Evolutionary conservation across 495 filamentous ascomycete genomes (phyloP), one percentile per base, ranked within the genome.

Genomic region (Parachaetomium inaequale): DNA sequence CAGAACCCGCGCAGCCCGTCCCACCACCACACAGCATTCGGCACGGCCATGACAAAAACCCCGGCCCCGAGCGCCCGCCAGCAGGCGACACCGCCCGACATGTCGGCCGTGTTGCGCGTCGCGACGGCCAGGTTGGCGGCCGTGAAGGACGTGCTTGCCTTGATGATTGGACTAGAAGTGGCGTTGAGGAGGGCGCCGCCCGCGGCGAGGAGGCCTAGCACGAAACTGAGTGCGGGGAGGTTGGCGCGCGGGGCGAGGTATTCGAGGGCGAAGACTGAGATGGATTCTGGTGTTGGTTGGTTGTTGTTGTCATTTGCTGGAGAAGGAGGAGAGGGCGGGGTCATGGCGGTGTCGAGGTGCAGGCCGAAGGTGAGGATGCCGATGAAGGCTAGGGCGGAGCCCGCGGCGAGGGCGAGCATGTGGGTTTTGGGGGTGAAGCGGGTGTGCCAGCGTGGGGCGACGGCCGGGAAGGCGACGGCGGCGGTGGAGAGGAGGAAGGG

Each of bases 321-420:
- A 28, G 40, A 4, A n/a, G 17, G 8, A n/a, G 40, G 12, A 43
- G 40, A n/a, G 1, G 73, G 65, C 34, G 63, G 66, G n/a, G 68
- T 66, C 73, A 79, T 75, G 55, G 72, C 65, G 5, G 59, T 68
- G 36, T 69, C 58, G 40, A 75, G 65, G 52, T 81, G 74, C 7
- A 80, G 63, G 2, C 78, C 77, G 36, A 80, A 76, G 11, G 71
- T 67, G 11, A 78, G 65, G 52, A 76, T 65, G 21, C 76, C 78
- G 29, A 72, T 71, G 15, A 76, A 72, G 32, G 71, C 69, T 12
- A 81, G 66, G 19, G 64, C 40, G 4, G 75, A 66, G 55, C 75
- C 78, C 8, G 66, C 47, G 12, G 67, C 71, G 21, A 79, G 61
- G 25, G 70, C 70, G 12, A 51, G 50, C 12, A 74, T 63, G 63